Evolutionary conservation across 495 filamentous ascomycete genomes (phyloP), one percentile per base, ranked within the genome.

Genomic region (Daldinia grandis): DNA sequence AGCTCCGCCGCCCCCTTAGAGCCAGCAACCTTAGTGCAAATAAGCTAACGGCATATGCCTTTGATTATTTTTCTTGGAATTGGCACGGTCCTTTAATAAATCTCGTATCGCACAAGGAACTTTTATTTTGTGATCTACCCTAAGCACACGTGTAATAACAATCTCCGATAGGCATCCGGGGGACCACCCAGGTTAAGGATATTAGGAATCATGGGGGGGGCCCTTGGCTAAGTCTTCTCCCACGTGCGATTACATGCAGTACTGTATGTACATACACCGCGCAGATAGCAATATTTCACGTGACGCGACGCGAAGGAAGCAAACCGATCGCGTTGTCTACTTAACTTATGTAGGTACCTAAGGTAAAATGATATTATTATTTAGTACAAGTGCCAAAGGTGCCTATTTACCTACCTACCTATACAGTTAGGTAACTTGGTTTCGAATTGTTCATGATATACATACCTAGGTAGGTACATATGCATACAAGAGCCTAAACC

Each of bases 131-230:
- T 28, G 49, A 51, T 51, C 49, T 51, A 51, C 49, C 49, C 24
- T 27, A 51, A 30, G 24, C 24, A 53, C 49, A 53, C 49, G 49
- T 53, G 49, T 17, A 53, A 30, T 47, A 30, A n/a, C 49, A 53
- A 53, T 53, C 49, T 53, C 49, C 49, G 49, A 53, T 53, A 53
- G 27, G 25, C 24, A 53, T 30, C 24, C 49, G 24, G 24, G 49
- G 27, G 12, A 47, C 49, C 27, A 53, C 49, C 49, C 24, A 30
- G 49, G 42, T 24, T 21, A 21, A 47, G 19, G 17, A 47, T 7
- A 47, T 47, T 24, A 24, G 19, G 42, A 47, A 47, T 47, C 42
- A 47, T 47, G 40, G 42, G 33, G 42, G 33, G 33, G 42, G n/a
- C 1, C 42, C 19, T 47, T 47, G 42, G 9, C 17, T 21, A 21